These are phyloP conservation scores for Macrolepiota dolichaula DNA, from an alignment of 768 basidiomycete species.

Conservation along the genomic window DNA sequence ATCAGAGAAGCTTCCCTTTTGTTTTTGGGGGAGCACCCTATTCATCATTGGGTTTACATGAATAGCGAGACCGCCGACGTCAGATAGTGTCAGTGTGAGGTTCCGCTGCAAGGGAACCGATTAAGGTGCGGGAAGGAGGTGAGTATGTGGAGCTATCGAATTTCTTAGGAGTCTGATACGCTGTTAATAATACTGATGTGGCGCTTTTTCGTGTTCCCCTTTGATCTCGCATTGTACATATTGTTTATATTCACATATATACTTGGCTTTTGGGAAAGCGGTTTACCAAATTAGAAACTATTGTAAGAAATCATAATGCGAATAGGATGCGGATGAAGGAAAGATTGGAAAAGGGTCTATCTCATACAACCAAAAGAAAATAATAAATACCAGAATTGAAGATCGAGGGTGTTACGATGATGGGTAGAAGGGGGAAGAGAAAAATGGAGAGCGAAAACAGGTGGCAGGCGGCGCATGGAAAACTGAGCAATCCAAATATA, in stretches of 20 bases:
- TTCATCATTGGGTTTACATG: not conserved
- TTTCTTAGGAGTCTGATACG: conserved; percentile 32
- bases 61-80: not conserved
- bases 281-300: not conserved
- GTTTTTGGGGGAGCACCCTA: not conserved
- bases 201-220: not conserved
- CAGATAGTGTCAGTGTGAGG: conserved; percentile 19
- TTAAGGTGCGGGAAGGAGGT: conserved; percentile 50
- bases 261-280: not conserved
- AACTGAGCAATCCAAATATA: not conserved
- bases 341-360: conserved; percentile 1
- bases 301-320: conserved; percentile 6
- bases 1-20: not conserved
- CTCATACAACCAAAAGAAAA: not conserved
- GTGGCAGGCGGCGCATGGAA: not conserved
- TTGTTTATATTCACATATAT: not conserved
- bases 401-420: conserved; percentile 4
- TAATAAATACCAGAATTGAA: not conserved
- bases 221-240: not conserved
- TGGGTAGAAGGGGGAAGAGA: not conserved
- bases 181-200: not conserved
- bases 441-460: not conserved
- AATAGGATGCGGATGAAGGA: conserved; percentile 3
- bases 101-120: conserved; percentile 46
- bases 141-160: conserved; percentile 47